phyloP scores from a whole-genome alignment of 2,329 filamentous ascomycete genomes.

The Shiraia sp. region DNA sequence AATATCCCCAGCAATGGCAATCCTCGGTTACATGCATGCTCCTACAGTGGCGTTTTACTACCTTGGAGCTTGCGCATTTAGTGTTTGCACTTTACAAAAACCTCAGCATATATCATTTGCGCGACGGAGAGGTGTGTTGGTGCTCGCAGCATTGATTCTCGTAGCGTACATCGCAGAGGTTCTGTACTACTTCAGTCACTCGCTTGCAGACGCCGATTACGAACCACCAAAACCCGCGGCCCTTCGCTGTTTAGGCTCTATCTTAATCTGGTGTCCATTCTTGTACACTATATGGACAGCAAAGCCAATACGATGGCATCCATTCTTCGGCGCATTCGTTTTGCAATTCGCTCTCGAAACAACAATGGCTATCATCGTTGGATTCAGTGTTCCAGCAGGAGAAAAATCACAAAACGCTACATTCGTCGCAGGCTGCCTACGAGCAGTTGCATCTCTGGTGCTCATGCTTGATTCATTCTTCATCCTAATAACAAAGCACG shows the following conservation, averaged over 20 bases:
- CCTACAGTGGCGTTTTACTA: conserved; percentile 38
- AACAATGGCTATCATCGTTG: conserved; percentile 29
- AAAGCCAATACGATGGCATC: conserved; percentile 34
- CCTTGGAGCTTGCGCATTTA: conserved; percentile 30
- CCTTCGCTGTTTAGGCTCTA: conserved; percentile 39
- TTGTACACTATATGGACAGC: conserved; percentile 26
- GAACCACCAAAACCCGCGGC: conserved; percentile 38
- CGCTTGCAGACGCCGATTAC: conserved; percentile 32
- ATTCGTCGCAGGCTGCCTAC: conserved; percentile 26
- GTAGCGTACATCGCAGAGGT: conserved; percentile 34
- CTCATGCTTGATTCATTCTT: conserved; percentile 33
- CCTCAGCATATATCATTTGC: conserved; percentile 26
- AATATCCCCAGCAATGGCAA: conserved; percentile 26
- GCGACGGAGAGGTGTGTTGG: conserved; percentile 24
- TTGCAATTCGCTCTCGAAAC: conserved; percentile 38
- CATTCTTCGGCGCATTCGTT: conserved; percentile 40
- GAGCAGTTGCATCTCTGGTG: conserved; percentile 26
- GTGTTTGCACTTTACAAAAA: conserved; percentile 37
- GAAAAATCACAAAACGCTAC: conserved; percentile 22
- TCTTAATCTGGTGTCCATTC: conserved; percentile 38
- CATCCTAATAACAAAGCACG: conserved; percentile 30
- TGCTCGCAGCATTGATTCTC: conserved; percentile 18
- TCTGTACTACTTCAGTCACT: conserved; percentile 39
- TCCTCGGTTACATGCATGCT: conserved; percentile 41
- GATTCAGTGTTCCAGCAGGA: conserved; percentile 17